Base-by-base conservation (phyloP, 2,329 filamentous ascomycete species). In the Cercospora zeae-maydis region DNA sequence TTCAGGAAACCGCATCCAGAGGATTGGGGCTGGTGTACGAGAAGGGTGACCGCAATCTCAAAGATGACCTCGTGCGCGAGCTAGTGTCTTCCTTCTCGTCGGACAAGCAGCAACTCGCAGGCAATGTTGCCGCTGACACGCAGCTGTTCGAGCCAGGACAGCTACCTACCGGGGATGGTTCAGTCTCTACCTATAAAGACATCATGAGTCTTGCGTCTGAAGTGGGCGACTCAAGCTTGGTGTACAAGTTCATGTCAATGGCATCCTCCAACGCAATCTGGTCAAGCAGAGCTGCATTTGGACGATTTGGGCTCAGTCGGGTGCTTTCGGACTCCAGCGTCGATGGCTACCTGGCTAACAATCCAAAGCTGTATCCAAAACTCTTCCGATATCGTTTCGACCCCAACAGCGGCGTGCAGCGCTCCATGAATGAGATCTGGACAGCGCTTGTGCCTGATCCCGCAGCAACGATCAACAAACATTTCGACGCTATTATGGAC, bases 401-500 rank as follows among this genome's bases (percentile, higher is more conserved):
- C 75, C 95, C 95, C 0, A 98, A 97, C 73, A 83, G 88, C 1
- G 96, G 96, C 67, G 95, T 98, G 11, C 91, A 93, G 74, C 84
- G 88, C 53, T 96, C 93, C 0, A 99, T 99, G 95, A 93, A 96
- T 62, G 92, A 96, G 66, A 98, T 99, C 68, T 99, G 95, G 95
- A 93, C 90, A 71, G 89, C 93, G 0, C 79, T 99, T n/a, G 92
- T 98, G 59, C 96, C 96, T 73, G 92, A 98, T 70, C 85, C 91
- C 1, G 87, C 86, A 16, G 82, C 84, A 0, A 90, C 90, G 0
- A 85, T 98, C 47, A 88, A 95, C 67, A 80, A 83, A 16, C 84
- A 98, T 75, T 97, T 98, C 72, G 89, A 96, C 67, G 86, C 86
- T 8, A 98, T 99, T 70, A 89, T 99, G 80, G 82, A 88, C 9